Evolutionary conservation across 2,329 filamentous ascomycete genomes (phyloP).

Genomic region (Calonectria honghensis): DNA sequence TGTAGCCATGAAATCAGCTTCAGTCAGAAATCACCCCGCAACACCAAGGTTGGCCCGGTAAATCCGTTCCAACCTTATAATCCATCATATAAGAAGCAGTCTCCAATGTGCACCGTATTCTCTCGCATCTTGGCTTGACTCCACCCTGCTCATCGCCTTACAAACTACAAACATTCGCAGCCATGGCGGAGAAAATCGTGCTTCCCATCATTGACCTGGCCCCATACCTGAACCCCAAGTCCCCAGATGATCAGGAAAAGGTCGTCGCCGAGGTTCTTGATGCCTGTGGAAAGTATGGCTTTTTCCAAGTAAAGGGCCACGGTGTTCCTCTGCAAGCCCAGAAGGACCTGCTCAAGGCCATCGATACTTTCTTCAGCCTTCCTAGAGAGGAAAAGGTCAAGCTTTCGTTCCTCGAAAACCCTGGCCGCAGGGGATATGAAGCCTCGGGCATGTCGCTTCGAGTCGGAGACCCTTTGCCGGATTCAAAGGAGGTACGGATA

Average conservation of each 20-base stretch:
- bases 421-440: background rate
- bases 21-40: background rate
- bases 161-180: background rate
- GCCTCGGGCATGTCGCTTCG: background rate
- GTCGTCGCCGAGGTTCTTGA: background rate
- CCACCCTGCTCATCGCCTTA: background rate
- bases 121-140: background rate
- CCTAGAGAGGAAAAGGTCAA: constrained; percentile 4
- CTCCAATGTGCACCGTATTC: background rate
- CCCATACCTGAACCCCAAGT: background rate
- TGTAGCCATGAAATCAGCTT: background rate
- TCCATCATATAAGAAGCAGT: background rate
- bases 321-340: background rate
- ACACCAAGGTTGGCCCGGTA: background rate
- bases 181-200: background rate
- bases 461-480: background rate
- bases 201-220: background rate
- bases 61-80: background rate
- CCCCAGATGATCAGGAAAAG: background rate
- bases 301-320: background rate
- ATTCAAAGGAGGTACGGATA: background rate
- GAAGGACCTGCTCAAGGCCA: background rate
- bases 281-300: background rate
- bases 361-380: background rate
- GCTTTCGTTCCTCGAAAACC: background rate